These are phyloP conservation scores for Oropetium thomaeum DNA, from an alignment of 176 grass and related monocot species.

Conservation along the genomic window DNA sequence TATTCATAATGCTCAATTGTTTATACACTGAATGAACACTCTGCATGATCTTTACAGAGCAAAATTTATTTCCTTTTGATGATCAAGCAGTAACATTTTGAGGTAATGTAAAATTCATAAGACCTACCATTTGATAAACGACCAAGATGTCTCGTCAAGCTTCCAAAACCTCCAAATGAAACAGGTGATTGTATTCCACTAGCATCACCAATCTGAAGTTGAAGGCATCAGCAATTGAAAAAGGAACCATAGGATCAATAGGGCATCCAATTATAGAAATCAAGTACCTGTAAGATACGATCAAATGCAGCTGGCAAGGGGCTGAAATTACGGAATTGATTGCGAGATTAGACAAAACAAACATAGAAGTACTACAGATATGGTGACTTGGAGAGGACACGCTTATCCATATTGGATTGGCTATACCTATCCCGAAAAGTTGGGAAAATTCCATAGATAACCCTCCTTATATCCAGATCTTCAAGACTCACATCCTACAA, in stretches of 20 bases:
- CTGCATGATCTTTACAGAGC: not conserved
- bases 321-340: constrained; percentile 45
- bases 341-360: constrained; percentile 28
- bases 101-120: not conserved
- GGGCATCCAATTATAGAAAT: constrained; percentile 6
- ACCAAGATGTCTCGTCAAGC: constrained; percentile 79
- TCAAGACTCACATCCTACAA: constrained; percentile 63
- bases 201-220: constrained; percentile 82
- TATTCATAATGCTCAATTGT: not conserved
- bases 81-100: not conserved
- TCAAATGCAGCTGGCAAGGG: constrained; percentile 87
- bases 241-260: not conserved
- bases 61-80: not conserved
- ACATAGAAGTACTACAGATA: not conserved
- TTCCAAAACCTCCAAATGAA: constrained; percentile 98
- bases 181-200: constrained; percentile 98
- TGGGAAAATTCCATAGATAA: constrained; percentile 95
- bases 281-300: constrained; percentile 75
- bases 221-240: constrained; percentile 3
- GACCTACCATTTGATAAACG: constrained; percentile 76
- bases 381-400: not conserved
- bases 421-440: constrained; percentile 82
- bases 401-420: not conserved
- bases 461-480: constrained; percentile 79
- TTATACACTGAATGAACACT: not conserved